A percentile compares a stretch with the other conserved stretches of the same genome.
These are phyloP conservation scores for Phytophthora cactorum DNA, from an alignment of 352 stramenopile species.

Conservation along the genomic window DNA sequence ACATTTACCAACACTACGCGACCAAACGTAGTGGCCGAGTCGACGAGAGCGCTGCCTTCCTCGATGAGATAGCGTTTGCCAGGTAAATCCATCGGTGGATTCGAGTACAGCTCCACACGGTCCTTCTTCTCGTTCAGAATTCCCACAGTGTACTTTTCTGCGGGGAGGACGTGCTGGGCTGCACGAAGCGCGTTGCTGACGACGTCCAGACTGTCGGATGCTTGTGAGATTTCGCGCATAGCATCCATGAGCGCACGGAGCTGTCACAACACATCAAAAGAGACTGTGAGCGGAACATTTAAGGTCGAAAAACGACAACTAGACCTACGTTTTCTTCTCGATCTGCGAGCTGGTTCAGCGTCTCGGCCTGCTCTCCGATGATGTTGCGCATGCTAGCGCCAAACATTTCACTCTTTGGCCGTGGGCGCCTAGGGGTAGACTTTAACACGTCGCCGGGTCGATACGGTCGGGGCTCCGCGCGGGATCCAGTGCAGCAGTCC, in stretches of 20 bases:
- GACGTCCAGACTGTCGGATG: conserved; percentile 58
- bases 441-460: conserved; percentile 15
- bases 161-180: conserved; percentile 51
- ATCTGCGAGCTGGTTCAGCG: conserved; percentile 53
- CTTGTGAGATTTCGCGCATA: conserved; percentile 65
- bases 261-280: conserved; percentile 21
- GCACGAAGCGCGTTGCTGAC: conserved; percentile 61
- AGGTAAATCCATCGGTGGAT: conserved; percentile 51
- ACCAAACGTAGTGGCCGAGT: conserved; percentile 70
- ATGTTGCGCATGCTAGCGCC: conserved; percentile 59
- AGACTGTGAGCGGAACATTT: no score
- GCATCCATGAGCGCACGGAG: conserved; percentile 67
- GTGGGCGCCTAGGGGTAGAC: conserved; percentile 32
- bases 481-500: conserved; percentile 50
- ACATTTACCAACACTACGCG: conserved; percentile 64
- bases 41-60: conserved; percentile 57
- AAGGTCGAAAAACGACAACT: background rate
- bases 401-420: conserved; percentile 56
- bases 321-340: conserved; percentile 58
- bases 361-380: conserved; percentile 56
- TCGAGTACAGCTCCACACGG: conserved; percentile 66
- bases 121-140: conserved; percentile 74
- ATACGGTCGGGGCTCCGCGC: conserved; percentile 30
- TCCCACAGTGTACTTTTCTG: conserved; percentile 66
- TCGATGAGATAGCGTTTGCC: conserved; percentile 56